Base-by-base conservation (phyloP, 2,329 filamentous ascomycete species). In the Geosmithia putterillii region DNA sequence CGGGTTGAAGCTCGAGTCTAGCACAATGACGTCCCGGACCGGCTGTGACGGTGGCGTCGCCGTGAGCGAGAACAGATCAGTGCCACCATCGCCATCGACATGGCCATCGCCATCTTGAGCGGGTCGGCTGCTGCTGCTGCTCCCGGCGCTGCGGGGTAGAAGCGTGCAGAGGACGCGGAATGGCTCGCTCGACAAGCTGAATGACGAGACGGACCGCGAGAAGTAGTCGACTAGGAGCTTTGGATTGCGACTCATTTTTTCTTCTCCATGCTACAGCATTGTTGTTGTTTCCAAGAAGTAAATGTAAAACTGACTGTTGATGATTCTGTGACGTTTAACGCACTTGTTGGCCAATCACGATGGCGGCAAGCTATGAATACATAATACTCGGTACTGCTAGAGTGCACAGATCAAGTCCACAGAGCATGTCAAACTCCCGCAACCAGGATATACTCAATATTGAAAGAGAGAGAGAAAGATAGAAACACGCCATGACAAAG, bases 1-100 rank as follows among this genome's bases (percentile, higher is more conserved):
- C 21, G 79, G 79, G 54, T 83, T 83, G 64, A 82, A 83, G 46
- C 76, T 81, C 42, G 79, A 79, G 58, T 83, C 79, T 40, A 83
- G 69, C 44, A 83, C 63, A 43, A 81, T 61, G 45, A 83, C 63
- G 48, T 46, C 22, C 45, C 45, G 40, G 37, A 23, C 7, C 12
- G 21, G 44, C 39, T 14, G 42, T 44, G 25, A 42, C 15, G 18
- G 47, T 42, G 42, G 43, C 20, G 15, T 3, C 28, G 15, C 28
- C 15, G 5, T 40, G 5, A 10, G 38, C n/a, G n/a, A n/a, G n/a
- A n/a, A n/a, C n/a, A n/a, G n/a, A n/a, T n/a, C n/a, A n/a, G n/a
- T n/a, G n/a, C n/a, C n/a, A n/a, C n/a, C n/a, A n/a, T n/a, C n/a
- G n/a, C n/a, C n/a, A n/a, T n/a, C n/a, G 34, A 36, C 10, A 22